These are phyloP conservation scores for Dalbergia cochinchinensis DNA, from an alignment of 306 rosid species.

Conservation along the genomic window DNA sequence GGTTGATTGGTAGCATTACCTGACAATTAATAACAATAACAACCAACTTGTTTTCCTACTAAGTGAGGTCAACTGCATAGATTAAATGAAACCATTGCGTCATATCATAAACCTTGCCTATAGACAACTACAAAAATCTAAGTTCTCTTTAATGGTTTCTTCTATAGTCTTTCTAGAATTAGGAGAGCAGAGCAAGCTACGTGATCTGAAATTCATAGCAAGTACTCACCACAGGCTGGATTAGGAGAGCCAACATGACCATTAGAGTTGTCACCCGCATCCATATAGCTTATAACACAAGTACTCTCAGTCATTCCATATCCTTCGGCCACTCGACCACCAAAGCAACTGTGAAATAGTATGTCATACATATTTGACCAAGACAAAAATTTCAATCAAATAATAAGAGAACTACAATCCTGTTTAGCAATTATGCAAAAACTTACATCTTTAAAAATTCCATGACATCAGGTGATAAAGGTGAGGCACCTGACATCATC, in stretches of 20 bases:
- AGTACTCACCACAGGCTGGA: constrained; percentile 93
- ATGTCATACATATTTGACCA: constrained; percentile 43
- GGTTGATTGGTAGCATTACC: background rate
- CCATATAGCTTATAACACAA: constrained; percentile 80
- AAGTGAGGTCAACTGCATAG: background rate
- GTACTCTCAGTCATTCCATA: constrained; percentile 99
- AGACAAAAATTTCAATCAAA: background rate
- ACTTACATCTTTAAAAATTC: constrained; percentile 94
- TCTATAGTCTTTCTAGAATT: background rate
- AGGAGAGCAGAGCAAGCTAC: constrained; percentile 31
- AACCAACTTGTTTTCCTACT: background rate
- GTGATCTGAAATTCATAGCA: constrained; percentile 29
- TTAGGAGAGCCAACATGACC: constrained; percentile 98
- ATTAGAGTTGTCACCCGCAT: constrained; percentile 65
- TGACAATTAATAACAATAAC: background rate
- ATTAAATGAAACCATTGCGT: background rate
- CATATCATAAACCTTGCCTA: background rate
- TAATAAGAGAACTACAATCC: background rate
- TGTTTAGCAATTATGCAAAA: constrained; percentile 36
- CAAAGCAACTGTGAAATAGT: constrained; percentile 78
- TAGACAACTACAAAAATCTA: too few relatives aligned
- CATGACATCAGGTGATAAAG: constrained; percentile 95
- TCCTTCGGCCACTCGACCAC: constrained; percentile 83
- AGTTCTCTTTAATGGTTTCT: background rate
- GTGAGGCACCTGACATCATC: constrained; percentile 94